These are phyloP conservation scores for Daldinia bambusicola DNA, from an alignment of 495 filamentous ascomycete species.

Conservation along the genomic window DNA sequence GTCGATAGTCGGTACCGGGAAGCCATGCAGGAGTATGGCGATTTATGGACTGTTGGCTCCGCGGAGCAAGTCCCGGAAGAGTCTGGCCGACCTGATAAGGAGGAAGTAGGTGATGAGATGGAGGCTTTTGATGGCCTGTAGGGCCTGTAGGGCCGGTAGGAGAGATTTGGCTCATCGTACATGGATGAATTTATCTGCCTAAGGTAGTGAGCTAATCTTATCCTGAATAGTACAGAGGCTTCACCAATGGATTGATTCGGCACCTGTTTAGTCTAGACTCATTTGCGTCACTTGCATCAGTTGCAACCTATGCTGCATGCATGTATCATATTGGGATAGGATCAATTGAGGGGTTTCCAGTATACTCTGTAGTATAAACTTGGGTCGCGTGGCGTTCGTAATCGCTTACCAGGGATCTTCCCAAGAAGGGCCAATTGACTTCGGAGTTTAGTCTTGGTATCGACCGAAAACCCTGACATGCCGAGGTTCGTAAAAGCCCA, in stretches of 20 bases:
- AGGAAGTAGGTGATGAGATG: background rate
- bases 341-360: background rate
- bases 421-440: background rate
- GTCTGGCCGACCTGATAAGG: background rate
- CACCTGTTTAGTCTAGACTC: background rate
- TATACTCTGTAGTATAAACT: too few relatives aligned
- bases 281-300: background rate
- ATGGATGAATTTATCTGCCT: background rate
- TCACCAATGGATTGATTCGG: background rate
- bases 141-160: background rate
- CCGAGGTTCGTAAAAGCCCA: background rate
- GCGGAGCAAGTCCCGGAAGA: background rate
- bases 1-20: background rate
- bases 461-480: background rate
- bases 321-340: background rate
- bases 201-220: background rate
- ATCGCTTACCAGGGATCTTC: background rate
- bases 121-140: background rate
- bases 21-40: background rate
- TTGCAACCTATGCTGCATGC: background rate
- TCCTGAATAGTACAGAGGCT: background rate
- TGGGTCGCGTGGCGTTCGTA: background rate
- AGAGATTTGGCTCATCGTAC: background rate
- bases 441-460: background rate
- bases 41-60: background rate